Base-by-base conservation (phyloP, 192 early-diverging fungal species). In the Dissophora ornata region DNA sequence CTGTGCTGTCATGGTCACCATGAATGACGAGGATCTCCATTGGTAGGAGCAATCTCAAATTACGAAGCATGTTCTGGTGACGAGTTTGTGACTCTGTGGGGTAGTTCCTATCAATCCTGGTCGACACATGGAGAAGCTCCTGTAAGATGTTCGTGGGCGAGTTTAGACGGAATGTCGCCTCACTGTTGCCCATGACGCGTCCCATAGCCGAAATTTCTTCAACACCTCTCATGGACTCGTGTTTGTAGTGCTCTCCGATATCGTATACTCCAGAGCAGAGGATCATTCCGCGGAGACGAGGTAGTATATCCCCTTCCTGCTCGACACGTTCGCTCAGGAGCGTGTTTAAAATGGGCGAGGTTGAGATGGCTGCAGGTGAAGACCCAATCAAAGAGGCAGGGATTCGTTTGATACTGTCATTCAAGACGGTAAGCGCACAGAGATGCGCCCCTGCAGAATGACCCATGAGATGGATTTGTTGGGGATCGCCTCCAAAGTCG, bases 141-240 rank as follows among this genome's bases (percentile, higher is more conserved):
- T 74, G 62, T 11, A 80, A 40, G 46, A 73, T 48, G n/a, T 46
- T 45, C 19, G 50, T 79, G 19, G 77, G 67, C 19, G 66, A 79
- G 29, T 61, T n/a, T 7, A 29, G 38, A 12, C 69, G 57, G 34
- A 80, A 67, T 24, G 61, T 51, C 13, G 18, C 10, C 12, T 73
- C 61, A 15, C 46, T 77, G 15, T 58, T 75, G 13, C 86, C 86
- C 86, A 88, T 88, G 11, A 71, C 83, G n/a, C 86, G 79, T 16
- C 57, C 80, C 84, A 88, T 83, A 38, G 83, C 80, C 26, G 86
- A 88, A 32, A 88, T 70, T 40, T 85, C 67, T 57, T 88, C 86
- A 1, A 88, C 80, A 10, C 86, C 84, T 21, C 86, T 47, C 49
- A 62, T 67, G 9, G 84, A 67, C 69, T 88, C 86, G 59, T 84